These are phyloP conservation scores for Magnusiomyces fungicola DNA, from an alignment of 1,139 yeast genomes.

Conservation along the genomic window DNA sequence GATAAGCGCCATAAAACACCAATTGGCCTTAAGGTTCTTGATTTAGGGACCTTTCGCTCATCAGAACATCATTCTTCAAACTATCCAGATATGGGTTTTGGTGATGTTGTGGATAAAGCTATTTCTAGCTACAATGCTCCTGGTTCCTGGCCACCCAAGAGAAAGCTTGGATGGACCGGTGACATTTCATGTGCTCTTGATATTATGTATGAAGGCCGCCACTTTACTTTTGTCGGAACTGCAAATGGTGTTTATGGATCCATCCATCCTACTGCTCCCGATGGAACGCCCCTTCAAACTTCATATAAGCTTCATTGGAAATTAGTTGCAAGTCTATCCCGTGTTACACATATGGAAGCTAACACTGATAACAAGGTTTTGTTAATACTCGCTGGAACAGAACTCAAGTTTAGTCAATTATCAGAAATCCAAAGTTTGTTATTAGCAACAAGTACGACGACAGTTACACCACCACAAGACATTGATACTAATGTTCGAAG, in stretches of 20 bases:
- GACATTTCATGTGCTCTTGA: constrained; percentile 11
- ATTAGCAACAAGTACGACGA: constrained; percentile 1
- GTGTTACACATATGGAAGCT: constrained; percentile 12
- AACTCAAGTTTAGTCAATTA: background rate
- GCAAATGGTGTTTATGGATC: constrained; percentile 10
- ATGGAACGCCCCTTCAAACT: background rate
- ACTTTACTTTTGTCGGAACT: constrained; percentile 10
- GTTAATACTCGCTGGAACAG: constrained; percentile 5
- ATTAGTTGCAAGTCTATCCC: constrained; percentile 2
- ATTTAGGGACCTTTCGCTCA: constrained; percentile 6
- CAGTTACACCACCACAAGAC: constrained; percentile 9
- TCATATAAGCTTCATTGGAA: constrained; percentile 10
- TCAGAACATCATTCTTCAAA: constrained; percentile 2
- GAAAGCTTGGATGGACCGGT: background rate
- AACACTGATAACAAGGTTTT: constrained; percentile 10
- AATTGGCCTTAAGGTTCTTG: constrained; percentile 6
- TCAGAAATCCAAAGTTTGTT: background rate
- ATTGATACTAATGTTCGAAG: constrained; percentile 11
- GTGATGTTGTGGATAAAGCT: constrained; percentile 5
- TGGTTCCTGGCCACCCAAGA: background rate
- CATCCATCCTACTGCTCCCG: constrained; percentile 4
- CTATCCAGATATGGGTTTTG: background rate
- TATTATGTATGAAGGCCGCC: constrained; percentile 5
- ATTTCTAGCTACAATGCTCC: background rate
- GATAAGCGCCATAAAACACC: background rate